Conservation (phyloP, 2,329 filamentous ascomycete genomes). For the Magnaporthales sp. region DNA sequence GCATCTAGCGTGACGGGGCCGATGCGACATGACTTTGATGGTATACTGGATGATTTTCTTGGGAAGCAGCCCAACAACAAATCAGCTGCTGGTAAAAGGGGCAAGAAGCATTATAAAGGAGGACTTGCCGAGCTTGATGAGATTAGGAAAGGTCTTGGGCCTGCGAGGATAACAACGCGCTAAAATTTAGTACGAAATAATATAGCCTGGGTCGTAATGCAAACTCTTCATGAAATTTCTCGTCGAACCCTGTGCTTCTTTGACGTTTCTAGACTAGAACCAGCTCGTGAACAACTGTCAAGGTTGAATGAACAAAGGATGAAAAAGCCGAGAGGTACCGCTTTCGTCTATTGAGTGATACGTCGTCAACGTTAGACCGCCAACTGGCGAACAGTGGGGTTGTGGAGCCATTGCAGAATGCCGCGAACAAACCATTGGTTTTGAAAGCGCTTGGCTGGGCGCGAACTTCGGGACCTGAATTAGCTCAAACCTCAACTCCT, state of each 20-base stretch:
- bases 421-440: neutral
- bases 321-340: neutral
- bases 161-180: conserved; percentile 47
- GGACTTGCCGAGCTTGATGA: conserved; percentile 89
- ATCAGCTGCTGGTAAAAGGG: conserved; percentile 61
- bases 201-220: neutral
- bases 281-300: neutral
- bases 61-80: conserved; percentile 50
- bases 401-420: neutral
- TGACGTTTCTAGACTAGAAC: neutral
- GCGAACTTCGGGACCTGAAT: neutral
- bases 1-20: conserved; percentile 61
- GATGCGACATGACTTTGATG: conserved; percentile 72
- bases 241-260: neutral
- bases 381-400: neutral
- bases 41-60: conserved; percentile 88
- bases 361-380: neutral
- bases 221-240: neutral
- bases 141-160: conserved; percentile 70
- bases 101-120: conserved; percentile 55
- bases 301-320: neutral
- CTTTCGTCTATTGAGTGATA: neutral
- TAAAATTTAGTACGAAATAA: neutral
- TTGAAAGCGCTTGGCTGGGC: neutral
- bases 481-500: neutral